Conservation (phyloP, 768 basidiomycete genomes). For the Tephrocybe sp. region DNA sequence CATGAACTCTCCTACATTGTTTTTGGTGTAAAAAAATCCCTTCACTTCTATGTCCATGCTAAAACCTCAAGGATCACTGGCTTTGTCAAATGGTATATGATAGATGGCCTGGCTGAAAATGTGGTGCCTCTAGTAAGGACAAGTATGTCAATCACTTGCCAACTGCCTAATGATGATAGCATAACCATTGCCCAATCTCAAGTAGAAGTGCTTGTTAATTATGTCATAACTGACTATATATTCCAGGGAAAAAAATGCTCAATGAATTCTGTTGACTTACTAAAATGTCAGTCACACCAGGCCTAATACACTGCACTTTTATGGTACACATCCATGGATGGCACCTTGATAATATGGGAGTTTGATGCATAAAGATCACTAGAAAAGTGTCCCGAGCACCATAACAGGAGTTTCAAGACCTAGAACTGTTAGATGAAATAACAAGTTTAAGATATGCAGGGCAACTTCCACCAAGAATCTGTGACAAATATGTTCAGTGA, state of each 20-base stretch:
- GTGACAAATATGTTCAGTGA: constrained; percentile 16
- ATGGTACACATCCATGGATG: constrained; percentile 22
- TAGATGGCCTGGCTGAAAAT: constrained; percentile 19
- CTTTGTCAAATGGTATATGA: no score
- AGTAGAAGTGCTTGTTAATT: constrained; percentile 4
- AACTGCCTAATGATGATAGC: not conserved
- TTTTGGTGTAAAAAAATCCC: no score
- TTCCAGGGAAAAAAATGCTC: constrained; percentile 26
- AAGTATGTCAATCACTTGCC: not conserved
- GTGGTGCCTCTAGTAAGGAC: not conserved
- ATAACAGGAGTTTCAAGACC: constrained; percentile 32
- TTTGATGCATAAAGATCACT: constrained; percentile 25
- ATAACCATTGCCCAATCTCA: not conserved
- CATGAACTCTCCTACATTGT: no score
- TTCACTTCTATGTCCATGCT: no score
- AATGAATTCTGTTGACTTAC: constrained; percentile 18
- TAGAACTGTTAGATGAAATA: constrained; percentile 37
- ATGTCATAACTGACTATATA: constrained; percentile 27
- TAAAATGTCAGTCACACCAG: constrained; percentile 17
- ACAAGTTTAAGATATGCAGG: constrained; percentile 21
- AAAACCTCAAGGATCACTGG: no score
- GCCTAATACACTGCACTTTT: constrained; percentile 31
- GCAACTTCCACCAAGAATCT: constrained; percentile 14
- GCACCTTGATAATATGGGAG: constrained; percentile 28
- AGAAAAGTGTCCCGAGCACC: constrained; percentile 24